Percentiles rank a stretch among this genome's conserved stretches.
phyloP scores from a whole-genome alignment of 164 flowering plant genomes.

The Chimonanthus praecox region DNA sequence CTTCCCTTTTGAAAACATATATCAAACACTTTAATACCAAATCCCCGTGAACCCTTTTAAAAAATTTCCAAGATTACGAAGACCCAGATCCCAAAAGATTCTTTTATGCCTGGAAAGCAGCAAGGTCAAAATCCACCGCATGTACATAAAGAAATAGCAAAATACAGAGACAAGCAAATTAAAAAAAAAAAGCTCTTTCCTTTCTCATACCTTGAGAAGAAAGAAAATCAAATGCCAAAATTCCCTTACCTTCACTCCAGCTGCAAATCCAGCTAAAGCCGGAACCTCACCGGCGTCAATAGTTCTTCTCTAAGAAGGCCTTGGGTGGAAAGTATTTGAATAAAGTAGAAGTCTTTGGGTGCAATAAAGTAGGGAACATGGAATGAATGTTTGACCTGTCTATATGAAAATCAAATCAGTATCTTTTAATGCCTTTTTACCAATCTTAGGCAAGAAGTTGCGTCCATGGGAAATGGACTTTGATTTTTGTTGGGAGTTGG shows the following conservation, averaged over 20 bases:
- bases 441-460: slow-evolving; percentile 29
- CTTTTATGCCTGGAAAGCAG: not conserved
- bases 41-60: not conserved
- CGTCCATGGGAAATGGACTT: not conserved
- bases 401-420: slow-evolving; percentile 10
- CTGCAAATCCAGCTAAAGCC: slow-evolving; percentile 1
- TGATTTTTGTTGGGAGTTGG: not conserved
- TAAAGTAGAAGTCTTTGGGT: not conserved
- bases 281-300: not conserved
- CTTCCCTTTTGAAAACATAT: not conserved
- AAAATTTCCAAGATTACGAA: not conserved
- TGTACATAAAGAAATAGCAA: not conserved
- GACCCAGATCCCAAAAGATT: slow-evolving; percentile 1
- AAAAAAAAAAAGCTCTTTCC: not conserved
- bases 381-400: slow-evolving; percentile 20
- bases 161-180: not conserved
- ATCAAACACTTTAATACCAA: not conserved
- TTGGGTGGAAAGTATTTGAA: not conserved
- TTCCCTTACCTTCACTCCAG: not conserved
- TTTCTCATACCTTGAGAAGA: not conserved
- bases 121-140: not conserved
- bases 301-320: not conserved
- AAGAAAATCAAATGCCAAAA: not conserved
- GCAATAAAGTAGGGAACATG: slow-evolving; percentile 7
- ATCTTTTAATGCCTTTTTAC: slow-evolving; percentile 29